phyloP scores from a whole-genome alignment of 495 filamentous ascomycete genomes.

The Terfezia claveryi region DNA sequence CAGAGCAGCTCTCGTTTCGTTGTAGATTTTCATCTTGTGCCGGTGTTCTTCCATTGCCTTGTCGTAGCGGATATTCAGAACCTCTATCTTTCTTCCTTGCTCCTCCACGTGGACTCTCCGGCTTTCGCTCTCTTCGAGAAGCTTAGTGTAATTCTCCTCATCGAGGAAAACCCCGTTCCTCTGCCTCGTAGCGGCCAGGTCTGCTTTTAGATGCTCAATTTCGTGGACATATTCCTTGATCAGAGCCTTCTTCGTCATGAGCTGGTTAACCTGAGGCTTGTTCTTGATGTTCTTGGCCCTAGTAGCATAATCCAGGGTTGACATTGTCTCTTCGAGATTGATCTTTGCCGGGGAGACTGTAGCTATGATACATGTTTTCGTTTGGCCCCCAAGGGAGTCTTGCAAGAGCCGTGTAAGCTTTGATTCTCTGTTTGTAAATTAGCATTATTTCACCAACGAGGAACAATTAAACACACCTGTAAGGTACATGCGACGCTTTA shows the following conservation, averaged over 20 bases:
- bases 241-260: conserved; percentile 76
- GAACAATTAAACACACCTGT: conserved; percentile 25
- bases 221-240: conserved; percentile 78
- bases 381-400: conserved; percentile 85
- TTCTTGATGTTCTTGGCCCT: conserved; percentile 96
- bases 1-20: conserved; percentile 63
- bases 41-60: conserved; percentile 87
- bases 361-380: conserved; percentile 96
- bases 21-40: conserved; percentile 61
- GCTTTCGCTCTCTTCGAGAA: conserved; percentile 77
- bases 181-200: conserved; percentile 78
- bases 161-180: conserved; percentile 88
- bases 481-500: conserved; percentile 74
- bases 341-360: conserved; percentile 84
- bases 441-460: conserved; percentile 1
- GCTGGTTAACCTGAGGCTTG: conserved; percentile 83
- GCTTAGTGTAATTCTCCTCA: conserved; percentile 60
- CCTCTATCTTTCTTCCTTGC: conserved; percentile 74
- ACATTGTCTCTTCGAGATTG: conserved; percentile 94
- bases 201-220: conserved; percentile 81
- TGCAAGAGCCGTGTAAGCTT: conserved; percentile 87
- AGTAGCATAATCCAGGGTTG: conserved; percentile 91
- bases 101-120: conserved; percentile 82
- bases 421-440: conserved; percentile 40
- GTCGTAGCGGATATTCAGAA: conserved; percentile 67